These are phyloP conservation scores for Metschnikowia corniflorae DNA, from an alignment of 805 yeast genomes.

Conservation along the genomic window DNA sequence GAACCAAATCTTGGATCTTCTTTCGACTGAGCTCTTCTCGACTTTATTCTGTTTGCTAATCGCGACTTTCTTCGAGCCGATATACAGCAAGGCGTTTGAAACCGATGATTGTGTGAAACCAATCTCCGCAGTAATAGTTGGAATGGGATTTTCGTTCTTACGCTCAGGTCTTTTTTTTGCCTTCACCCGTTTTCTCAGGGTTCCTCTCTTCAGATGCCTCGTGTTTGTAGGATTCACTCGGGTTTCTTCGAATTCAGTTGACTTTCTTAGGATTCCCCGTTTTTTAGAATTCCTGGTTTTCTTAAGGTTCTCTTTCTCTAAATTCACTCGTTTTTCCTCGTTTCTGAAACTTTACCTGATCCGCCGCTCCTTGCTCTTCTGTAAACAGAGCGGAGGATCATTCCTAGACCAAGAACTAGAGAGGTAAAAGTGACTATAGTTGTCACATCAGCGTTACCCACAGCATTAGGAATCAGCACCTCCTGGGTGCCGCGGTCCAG, in stretches of 20 bases:
- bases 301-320: too few species aligned
- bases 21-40: conserved; percentile 63
- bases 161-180: conserved; percentile 14
- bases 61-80: conserved; percentile 71
- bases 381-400: conserved; percentile 6
- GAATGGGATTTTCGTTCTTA: conserved; percentile 9
- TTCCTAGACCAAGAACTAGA: conserved; percentile 10
- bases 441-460: conserved; percentile 3
- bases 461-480: conserved; percentile 14
- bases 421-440: conserved; percentile 12
- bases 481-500: conserved; percentile 9
- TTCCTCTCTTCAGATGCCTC: too few species aligned
- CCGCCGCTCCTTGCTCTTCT: too few species aligned
- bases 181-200: too few species aligned
- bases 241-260: too few species aligned
- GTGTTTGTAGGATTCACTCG: too few species aligned
- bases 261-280: too few species aligned
- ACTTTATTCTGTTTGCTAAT: conserved; percentile 77
- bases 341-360: background rate
- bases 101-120: conserved; percentile 72
- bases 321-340: background rate
- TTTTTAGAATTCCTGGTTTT: too few species aligned
- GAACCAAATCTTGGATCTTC: conserved; percentile 81
- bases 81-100: conserved; percentile 84
- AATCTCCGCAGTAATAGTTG: conserved; percentile 51